Conservation (phyloP, 2,329 filamentous ascomycete species). For the Monosporascus sp. region DNA sequence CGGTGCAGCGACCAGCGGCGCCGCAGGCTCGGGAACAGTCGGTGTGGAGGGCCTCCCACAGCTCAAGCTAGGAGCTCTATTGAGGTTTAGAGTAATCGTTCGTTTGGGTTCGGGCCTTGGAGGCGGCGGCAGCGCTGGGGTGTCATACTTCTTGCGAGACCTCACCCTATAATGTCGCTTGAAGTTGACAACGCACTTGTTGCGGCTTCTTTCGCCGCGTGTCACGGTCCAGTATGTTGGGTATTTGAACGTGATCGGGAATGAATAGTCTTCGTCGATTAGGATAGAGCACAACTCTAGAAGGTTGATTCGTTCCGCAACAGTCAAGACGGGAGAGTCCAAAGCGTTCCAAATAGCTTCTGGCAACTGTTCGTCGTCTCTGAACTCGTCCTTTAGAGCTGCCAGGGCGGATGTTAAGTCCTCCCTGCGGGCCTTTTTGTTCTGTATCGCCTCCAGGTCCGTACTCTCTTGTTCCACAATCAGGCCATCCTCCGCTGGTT, state of each 20-base stretch:
- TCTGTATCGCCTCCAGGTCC: constrained; percentile 39
- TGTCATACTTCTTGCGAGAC: constrained; percentile 19
- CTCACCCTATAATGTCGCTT: constrained; percentile 19
- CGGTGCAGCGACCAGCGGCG: background rate
- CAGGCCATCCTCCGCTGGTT: constrained; percentile 32
- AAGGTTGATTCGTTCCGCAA: constrained; percentile 43
- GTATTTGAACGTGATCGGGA: constrained; percentile 40
- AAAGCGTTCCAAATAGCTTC: constrained; percentile 44
- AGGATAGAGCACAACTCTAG: constrained; percentile 46
- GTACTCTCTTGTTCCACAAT: constrained; percentile 42
- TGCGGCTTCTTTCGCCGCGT: constrained; percentile 19
- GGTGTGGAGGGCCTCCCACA: constrained; percentile 10
- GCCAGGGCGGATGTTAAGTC: constrained; percentile 41
- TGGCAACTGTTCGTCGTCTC: constrained; percentile 38
- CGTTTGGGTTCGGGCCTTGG: constrained; percentile 22
- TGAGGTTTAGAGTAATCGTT: constrained; percentile 28
- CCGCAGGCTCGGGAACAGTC: constrained; percentile 5
- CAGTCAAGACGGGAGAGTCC: constrained; percentile 39
- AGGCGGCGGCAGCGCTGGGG: constrained; percentile 9
- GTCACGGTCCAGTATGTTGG: constrained; percentile 39
- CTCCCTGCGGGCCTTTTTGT: constrained; percentile 41
- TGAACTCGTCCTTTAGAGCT: constrained; percentile 42
- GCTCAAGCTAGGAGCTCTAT: constrained; percentile 19
- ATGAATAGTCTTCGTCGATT: constrained; percentile 41
- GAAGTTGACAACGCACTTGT: constrained; percentile 19